phyloP scores from a whole-genome alignment of 305 asterid genomes.

The Caryopteris hybrid region DNA sequence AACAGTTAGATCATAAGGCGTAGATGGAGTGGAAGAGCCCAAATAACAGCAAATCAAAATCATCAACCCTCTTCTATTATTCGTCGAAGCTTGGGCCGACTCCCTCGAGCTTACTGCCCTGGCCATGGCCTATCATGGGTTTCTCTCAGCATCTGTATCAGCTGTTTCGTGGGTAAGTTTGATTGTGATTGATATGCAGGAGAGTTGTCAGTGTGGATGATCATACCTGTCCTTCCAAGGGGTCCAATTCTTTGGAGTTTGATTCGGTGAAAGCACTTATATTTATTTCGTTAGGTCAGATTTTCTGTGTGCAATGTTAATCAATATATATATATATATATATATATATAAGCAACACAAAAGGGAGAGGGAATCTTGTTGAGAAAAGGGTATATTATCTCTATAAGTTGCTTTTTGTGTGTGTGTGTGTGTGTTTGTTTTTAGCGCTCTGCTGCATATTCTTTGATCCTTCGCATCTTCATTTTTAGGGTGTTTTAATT shows the following conservation, averaged over 20 bases:
- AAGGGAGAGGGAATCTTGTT: no score
- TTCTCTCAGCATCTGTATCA: constrained; percentile 31
- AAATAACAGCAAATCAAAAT: no score
- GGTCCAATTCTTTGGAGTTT: not conserved
- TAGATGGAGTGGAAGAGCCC: no score
- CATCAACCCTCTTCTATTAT: constrained; percentile 33
- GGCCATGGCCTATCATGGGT: constrained; percentile 35
- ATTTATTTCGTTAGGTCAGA: not conserved
- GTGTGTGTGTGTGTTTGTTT: no score
- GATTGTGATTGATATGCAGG: not conserved
- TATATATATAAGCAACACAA: no score
- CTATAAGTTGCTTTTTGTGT: no score
- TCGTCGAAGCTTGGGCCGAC: constrained; percentile 32
- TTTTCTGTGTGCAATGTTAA: not conserved
- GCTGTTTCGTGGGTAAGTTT: constrained; percentile 3
- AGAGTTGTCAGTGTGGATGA: constrained; percentile 4
- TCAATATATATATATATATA: no score
- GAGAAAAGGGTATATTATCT: no score
- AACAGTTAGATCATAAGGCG: no score
- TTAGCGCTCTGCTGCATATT: no score
- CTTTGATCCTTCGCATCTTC: no score
- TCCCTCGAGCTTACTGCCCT: constrained; percentile 38
- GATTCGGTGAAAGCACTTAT: not conserved
- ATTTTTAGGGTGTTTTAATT: no score
- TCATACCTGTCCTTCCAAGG: not conserved